Conservation (phyloP, 106 monocot genomes). For the Amphibolis antarctica region DNA sequence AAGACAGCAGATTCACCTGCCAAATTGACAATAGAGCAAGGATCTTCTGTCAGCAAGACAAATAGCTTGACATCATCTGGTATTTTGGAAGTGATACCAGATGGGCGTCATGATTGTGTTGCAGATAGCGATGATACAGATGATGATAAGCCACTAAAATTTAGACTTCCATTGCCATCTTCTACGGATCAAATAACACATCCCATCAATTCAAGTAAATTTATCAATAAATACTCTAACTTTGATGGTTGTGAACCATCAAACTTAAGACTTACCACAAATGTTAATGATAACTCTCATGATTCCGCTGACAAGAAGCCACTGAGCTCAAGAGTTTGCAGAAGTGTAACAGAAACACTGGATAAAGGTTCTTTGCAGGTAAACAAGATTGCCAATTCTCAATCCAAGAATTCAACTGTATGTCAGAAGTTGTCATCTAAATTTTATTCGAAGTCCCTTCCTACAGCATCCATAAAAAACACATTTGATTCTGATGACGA, state of each 20-base stretch:
- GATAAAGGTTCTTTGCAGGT: neutral
- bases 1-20: neutral
- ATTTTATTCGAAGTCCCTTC: constrained; percentile 9
- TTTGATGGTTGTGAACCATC: no score
- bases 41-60: neutral
- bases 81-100: neutral
- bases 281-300: neutral
- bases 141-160: constrained; percentile 4
- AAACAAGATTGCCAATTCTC: constrained; percentile 1
- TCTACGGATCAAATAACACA: neutral
- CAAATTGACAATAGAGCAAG: neutral
- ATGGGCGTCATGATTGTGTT: neutral
- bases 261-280: neutral
- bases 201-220: no score
- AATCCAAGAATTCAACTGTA: no score
- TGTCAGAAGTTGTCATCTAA: constrained; percentile 3
- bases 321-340: constrained; percentile 5
- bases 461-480: constrained; percentile 20
- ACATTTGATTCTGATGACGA: constrained; percentile 18
- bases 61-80: constrained; percentile 3
- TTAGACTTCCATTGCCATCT: neutral
- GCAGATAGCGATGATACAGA: constrained; percentile 8
- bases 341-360: neutral
- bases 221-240: no score
- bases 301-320: constrained; percentile 23